Conservation (phyloP, 768 basidiomycete genomes). For the Cystobasidium onofrii region DNA sequence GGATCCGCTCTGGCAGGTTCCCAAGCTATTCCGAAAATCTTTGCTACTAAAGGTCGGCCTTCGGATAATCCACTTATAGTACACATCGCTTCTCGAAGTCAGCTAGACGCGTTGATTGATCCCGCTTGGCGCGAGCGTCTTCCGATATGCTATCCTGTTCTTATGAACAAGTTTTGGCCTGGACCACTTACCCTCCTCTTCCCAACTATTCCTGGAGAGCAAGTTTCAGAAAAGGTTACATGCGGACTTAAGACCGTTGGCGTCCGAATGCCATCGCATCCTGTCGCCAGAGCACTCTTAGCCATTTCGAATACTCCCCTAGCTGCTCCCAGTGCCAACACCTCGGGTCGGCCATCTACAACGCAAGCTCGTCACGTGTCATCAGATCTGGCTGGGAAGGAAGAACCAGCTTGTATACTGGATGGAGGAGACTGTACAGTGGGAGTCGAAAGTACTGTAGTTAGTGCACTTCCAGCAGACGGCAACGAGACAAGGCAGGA, state of each 20-base stretch:
- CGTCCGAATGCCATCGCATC: constrained; percentile 88
- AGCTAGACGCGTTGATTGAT: constrained; percentile 72
- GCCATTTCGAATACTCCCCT: constrained; percentile 64
- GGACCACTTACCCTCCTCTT: constrained; percentile 88
- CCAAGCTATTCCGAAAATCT: constrained; percentile 64
- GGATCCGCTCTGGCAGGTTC: constrained; percentile 60
- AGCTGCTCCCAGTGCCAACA: constrained; percentile 91
- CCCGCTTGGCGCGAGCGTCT: constrained; percentile 51
- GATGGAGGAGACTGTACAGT: constrained; percentile 88
- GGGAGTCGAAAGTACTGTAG: constrained; percentile 90
- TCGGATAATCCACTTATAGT: constrained; percentile 96
- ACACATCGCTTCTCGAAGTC: constrained; percentile 74
- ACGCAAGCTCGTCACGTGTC: constrained; percentile 78
- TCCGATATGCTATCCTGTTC: constrained; percentile 58
- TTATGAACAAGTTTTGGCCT: constrained; percentile 88
- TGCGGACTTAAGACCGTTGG: constrained; percentile 66
- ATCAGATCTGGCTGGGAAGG: constrained; percentile 59
- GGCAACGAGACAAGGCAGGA: constrained; percentile 51
- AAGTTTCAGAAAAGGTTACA: constrained; percentile 64
- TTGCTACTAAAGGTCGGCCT: constrained; percentile 80
- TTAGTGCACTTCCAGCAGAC: constrained; percentile 60
- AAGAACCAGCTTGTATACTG: constrained; percentile 57
- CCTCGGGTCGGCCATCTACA: constrained; percentile 86
- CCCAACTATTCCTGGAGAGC: constrained; percentile 48
- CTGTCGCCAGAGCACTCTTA: constrained; percentile 82